These are phyloP conservation scores for Sistotremastrum niveocremeum DNA, from an alignment of 768 basidiomycete species.

Conservation along the genomic window DNA sequence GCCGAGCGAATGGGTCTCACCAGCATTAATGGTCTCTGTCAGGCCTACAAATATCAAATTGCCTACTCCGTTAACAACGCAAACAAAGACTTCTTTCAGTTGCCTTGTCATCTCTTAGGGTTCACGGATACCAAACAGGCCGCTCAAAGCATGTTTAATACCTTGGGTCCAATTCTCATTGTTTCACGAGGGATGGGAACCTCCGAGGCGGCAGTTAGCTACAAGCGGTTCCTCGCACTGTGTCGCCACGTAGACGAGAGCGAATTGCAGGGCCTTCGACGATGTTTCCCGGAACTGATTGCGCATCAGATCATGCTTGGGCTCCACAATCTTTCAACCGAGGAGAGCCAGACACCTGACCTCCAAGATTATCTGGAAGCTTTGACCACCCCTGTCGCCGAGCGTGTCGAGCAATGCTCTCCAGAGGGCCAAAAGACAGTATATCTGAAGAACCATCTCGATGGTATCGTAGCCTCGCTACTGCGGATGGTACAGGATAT, in stretches of 20 bases:
- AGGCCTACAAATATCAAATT: constrained; percentile 65
- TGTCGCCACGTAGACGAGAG: constrained; percentile 47
- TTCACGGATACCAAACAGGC: constrained; percentile 54
- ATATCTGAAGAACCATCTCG: constrained; percentile 31
- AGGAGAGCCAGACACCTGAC: constrained; percentile 11
- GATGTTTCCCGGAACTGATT: constrained; percentile 59
- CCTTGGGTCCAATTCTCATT: constrained; percentile 57
- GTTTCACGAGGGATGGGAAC: constrained; percentile 26
- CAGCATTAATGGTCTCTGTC: constrained; percentile 50
- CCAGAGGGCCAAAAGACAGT: too few relatives aligned
- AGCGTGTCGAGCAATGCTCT: too few relatives aligned
- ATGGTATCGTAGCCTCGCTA: constrained; percentile 44
- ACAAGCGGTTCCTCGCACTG: constrained; percentile 40
- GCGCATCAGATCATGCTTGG: constrained; percentile 43
- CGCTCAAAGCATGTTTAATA: constrained; percentile 50
- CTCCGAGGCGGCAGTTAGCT: constrained; percentile 21
- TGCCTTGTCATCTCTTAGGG: constrained; percentile 67
- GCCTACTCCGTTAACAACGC: constrained; percentile 48
- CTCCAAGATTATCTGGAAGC: constrained; percentile 24
- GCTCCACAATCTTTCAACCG: constrained; percentile 20
- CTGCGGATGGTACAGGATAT: constrained; percentile 56
- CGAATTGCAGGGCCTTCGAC: constrained; percentile 34
- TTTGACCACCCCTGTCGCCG: constrained; percentile 1
- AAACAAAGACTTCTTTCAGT: constrained; percentile 36
- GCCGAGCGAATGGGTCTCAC: constrained; percentile 54